Evolutionary conservation across 2,329 filamentous ascomycete species (phyloP), one percentile per base, ranked within the genome.

Genomic region (Aplosporella prunicola): DNA sequence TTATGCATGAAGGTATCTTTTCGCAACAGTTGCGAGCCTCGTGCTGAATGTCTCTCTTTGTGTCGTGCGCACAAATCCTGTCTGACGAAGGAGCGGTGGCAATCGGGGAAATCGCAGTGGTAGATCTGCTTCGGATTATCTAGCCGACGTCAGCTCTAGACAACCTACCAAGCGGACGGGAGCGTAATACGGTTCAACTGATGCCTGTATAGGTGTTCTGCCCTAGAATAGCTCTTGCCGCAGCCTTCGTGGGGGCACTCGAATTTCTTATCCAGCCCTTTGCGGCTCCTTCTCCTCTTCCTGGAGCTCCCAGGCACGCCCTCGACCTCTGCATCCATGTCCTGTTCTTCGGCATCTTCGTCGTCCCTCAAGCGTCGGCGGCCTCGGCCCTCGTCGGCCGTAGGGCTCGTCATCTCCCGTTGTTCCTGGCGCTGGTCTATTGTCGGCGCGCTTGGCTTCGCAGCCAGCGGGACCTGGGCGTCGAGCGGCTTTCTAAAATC

Each of bases 81-180:
- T 45, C 91, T 79, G 41, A 96, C 89, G 63, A 96, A 98, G 20
- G 83, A 80, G 35, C 89, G 81, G 43, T 80, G 77, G 61, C 91
- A 98, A 53, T 88, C 86, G 14, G 85, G 84, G 51, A 88, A 94
- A 54, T 93, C 85, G 67, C 91, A 96, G 53, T 78, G 77, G 57
- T 93, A 96, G 39, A 94, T 93, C 56, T 93, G 85, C 63, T 95
- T 95, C 13, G 89, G 89, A 40, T 84, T 82, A 63, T 96, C 82
- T 86, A 40, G 23, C 18, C 17, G 22, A 7, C 32, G 27, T 36
- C 22, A 43, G 39, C 20, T 27, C 31, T 46, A 35, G 48, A 40
- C 27, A 24, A 20, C 34, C 20, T 23, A 28, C 10, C 22, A 22
- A 20, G n/a, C n/a, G n/a, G n/a, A n/a, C n/a, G n/a, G n/a, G n/a